phyloP scores from a whole-genome alignment of 306 rosid species.

The Neltuma alba region DNA sequence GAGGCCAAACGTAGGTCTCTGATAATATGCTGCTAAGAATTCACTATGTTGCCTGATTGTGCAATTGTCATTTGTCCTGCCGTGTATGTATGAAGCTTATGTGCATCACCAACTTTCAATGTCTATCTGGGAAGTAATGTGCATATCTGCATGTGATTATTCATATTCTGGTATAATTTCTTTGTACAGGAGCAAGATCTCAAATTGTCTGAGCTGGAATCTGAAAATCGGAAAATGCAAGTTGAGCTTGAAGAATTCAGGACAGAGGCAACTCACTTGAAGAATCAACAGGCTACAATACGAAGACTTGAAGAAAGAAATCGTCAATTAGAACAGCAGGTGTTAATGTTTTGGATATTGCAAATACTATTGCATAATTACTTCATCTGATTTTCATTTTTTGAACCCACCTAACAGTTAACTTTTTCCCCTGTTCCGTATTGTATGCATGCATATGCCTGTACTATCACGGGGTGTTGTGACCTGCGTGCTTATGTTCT shows the following conservation, averaged over 20 bases:
- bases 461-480: constrained; percentile 6
- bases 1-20: constrained; percentile 18
- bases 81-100: background rate
- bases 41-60: constrained; percentile 1
- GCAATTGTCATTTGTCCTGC: background rate
- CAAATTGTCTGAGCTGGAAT: constrained; percentile 84
- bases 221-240: constrained; percentile 97
- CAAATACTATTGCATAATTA: constrained; percentile 23
- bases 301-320: constrained; percentile 94
- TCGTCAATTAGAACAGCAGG: constrained; percentile 98
- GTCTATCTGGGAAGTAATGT: constrained; percentile 21
- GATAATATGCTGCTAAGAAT: background rate
- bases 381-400: constrained; percentile 14
- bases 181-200: constrained; percentile 83
- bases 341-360: constrained; percentile 41
- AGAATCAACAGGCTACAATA: constrained; percentile 98
- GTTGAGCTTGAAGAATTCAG: constrained; percentile 98
- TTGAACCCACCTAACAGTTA: constrained; percentile 7
- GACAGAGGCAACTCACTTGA: constrained; percentile 96
- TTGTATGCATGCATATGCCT: background rate
- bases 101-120: constrained; percentile 23
- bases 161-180: constrained; percentile 34
- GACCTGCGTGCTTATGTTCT: background rate
- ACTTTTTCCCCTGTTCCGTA: constrained; percentile 1
- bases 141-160: constrained; percentile 15